Percentiles rank a stretch among this genome's conserved stretches.
These are phyloP conservation scores for Malassezia nana DNA, from an alignment of 1,284 basidiomycete genomes.

Conservation along the genomic window DNA sequence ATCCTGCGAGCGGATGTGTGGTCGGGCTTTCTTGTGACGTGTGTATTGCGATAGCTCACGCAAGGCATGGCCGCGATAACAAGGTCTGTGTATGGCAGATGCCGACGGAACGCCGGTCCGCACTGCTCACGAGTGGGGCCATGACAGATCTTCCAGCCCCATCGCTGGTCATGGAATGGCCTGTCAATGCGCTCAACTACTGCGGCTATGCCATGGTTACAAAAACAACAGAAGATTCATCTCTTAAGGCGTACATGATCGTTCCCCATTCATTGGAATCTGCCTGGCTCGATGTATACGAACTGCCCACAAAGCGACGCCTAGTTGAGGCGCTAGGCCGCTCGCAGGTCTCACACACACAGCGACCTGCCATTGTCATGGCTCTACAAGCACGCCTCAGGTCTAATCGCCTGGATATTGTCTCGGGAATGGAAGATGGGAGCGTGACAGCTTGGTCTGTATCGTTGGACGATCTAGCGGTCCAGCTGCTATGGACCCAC, in stretches of 20 bases:
- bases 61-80: constrained; percentile 15
- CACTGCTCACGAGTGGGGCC: background rate
- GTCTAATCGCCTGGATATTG: background rate
- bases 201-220: constrained; percentile 14
- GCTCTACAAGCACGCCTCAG: background rate
- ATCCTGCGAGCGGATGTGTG: constrained; percentile 14
- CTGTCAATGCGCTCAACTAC: constrained; percentile 16
- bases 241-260: constrained; percentile 7
- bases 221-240: background rate
- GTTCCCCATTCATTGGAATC: constrained; percentile 13
- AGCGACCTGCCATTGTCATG: constrained; percentile 14
- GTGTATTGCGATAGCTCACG: background rate
- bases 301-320: constrained; percentile 5
- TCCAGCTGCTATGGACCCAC: constrained; percentile 6
- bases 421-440: constrained; percentile 13
- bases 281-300: constrained; percentile 14
- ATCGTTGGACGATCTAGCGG: background rate
- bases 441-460: constrained; percentile 1
- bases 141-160: constrained; percentile 2
- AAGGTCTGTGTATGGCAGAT: constrained; percentile 5
- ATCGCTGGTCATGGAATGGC: background rate
- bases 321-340: constrained; percentile 8
- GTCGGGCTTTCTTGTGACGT: constrained; percentile 14
- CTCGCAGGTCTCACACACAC: background rate
- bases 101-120: background rate